Evolutionary conservation across 2,329 filamentous ascomycete species (phyloP).

Genomic region (Neopestalotiopsis rosae): DNA sequence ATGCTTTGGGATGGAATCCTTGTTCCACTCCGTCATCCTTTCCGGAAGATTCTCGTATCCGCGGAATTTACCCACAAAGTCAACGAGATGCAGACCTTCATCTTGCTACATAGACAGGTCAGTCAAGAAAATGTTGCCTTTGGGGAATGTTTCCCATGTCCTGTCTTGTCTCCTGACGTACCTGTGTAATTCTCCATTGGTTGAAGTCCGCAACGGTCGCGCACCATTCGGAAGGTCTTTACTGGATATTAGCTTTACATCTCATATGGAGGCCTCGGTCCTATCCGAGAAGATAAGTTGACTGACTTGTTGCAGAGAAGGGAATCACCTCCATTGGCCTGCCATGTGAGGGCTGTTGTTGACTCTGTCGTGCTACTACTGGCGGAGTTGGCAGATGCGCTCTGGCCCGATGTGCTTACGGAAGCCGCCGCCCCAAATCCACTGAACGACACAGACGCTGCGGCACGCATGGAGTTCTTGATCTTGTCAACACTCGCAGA

Average conservation of each 20-base stretch:
- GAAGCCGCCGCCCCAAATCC: not conserved
- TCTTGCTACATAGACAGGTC: not conserved
- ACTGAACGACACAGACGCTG: constrained; percentile 5
- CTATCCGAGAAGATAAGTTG: no score
- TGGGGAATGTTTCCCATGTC: not conserved
- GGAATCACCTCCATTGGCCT: constrained; percentile 12
- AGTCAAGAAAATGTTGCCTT: not conserved
- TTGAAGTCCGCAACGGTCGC: not conserved
- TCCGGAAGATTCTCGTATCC: not conserved
- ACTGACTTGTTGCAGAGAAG: constrained; percentile 9
- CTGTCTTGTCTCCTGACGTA: not conserved
- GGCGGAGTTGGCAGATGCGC: not conserved
- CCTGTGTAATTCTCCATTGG: constrained; percentile 6
- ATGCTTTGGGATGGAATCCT: no score
- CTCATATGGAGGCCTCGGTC: not conserved
- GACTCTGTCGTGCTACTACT: not conserved
- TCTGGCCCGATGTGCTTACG: not conserved
- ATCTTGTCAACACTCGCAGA: not conserved
- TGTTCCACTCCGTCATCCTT: not conserved
- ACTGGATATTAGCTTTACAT: not conserved
- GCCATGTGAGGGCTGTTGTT: not conserved
- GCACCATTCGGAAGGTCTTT: not conserved
- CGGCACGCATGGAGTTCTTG: constrained; percentile 5
- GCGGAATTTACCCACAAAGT: not conserved
- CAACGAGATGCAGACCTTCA: not conserved